Base-by-base conservation (phyloP, 768 basidiomycete genomes). In the Suillus hirtellus region DNA sequence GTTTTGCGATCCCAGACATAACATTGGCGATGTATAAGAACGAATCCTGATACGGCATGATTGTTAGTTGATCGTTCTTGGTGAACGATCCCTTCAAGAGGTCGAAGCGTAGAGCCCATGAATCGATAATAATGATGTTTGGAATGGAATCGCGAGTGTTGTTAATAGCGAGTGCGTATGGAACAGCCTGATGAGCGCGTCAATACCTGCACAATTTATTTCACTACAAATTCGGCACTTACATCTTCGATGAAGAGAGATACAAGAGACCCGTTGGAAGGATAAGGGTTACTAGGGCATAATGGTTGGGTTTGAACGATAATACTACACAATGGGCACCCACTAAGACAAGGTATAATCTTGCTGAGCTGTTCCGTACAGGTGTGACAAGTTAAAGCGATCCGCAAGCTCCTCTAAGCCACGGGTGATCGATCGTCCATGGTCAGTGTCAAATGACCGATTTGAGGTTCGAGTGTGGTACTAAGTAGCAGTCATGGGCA, bases 31-130 rank as follows among this genome's bases (percentile, higher is more conserved):
- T 81, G 72, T 81, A 92, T 24, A 83, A 64, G 79, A 92, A 90
- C 8, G 77, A 62, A 69, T 93, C 86, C 0, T 76, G 73, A 71
- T 89, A 95, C 0, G 92, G 90, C 11, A 84, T 86, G 1, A 84
- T 83, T 0, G 90, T 90, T 50, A 93, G 81, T 67, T 92, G 88
- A 72, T 95, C 92, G 72, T 93, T 90, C 72, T 86, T 86, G 38
- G 89, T 89, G 77, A 95, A 94, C 2, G 85, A 68, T 2, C 92
- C 92, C 1, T 80, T 68, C 69, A 85, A 86, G 59, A 93, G 73
- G 67, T 89, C 83, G 75, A 86, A 92, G 54, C 90, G 85, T 68
- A 86, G 78, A 12, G 80, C 83, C 10, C 83, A 89, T 2, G 88
- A 82, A 74, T 89, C 87, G 61, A 79, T 75, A 61, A 92, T 84